Base-by-base conservation (phyloP, 352 stramenopile genomes). In the Halophytophthora polymorphica region DNA sequence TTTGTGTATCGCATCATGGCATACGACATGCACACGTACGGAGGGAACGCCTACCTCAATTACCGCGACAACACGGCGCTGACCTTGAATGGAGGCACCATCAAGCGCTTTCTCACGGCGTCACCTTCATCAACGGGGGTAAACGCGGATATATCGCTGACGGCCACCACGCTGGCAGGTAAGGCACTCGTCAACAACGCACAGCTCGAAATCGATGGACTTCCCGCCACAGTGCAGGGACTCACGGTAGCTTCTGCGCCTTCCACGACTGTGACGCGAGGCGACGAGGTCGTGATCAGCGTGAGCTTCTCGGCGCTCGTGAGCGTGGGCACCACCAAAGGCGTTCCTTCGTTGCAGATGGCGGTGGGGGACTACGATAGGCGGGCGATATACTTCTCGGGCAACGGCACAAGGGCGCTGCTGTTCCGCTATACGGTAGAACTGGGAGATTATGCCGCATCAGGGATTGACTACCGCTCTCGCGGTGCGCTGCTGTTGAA, bases 1-100 rank as follows among this genome's bases (percentile, higher is more conserved):
- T 93, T 95, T 62, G 50, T 76, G n/a, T 95, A 93, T 62, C 84
- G 62, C 0, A 73, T 94, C 3, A 66, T 65, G 0, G 58, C 76
- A 4, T 84, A 84, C 45, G 84, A 94, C 46, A 67, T 66, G 2
- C 72, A 81, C 45, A 64, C 40, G 10, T 54, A 41, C 5, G 73
- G 64, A 5, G 73, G 75, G 14, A 73, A 70, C 13, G 44, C 57
- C 4, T 71, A 70, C 36, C 57, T 94, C 14, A 84, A 93, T 40
- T 91, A 92, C 49, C 76, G 73, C 17, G 76, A 88, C 17, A 58
- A 67, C 18, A 62, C 43, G 19, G 79, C 82, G 13, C 43, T 94
- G 14, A 67, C 83, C 25, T 39, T 91, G 21, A 93, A 93, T 52
- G 77, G 72, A 3, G 84, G 77, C 1, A 66, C 64, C 3, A 91